Percentiles rank a stretch among this genome's conserved stretches.
These are phyloP conservation scores for Aspergillus nidulans DNA, from an alignment of 495 filamentous ascomycete genomes.

Conservation along the genomic window DNA sequence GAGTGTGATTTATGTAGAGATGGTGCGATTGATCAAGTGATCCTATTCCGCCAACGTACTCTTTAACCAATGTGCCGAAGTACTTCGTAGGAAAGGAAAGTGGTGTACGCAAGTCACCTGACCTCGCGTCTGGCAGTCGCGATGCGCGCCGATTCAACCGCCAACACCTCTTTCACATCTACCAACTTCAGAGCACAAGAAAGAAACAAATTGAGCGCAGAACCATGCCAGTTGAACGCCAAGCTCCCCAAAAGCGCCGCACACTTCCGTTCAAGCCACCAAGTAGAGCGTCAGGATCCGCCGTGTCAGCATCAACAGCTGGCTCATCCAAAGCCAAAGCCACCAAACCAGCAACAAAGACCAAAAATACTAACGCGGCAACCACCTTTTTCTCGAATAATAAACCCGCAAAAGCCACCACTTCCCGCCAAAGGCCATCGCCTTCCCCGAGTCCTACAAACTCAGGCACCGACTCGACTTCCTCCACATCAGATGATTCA, in stretches of 20 bases:
- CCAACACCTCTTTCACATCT: not conserved
- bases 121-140: constrained; percentile 26
- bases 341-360: constrained; percentile 10
- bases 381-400: constrained; percentile 10
- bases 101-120: constrained; percentile 25
- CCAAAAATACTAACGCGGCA: constrained; percentile 12
- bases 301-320: constrained; percentile 8
- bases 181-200: not conserved
- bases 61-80: not conserved
- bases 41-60: not conserved
- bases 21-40: not conserved
- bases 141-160: not conserved
- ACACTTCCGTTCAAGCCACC: constrained; percentile 50
- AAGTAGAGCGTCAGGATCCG: constrained; percentile 29
- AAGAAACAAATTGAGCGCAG: not conserved
- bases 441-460: constrained; percentile 7
- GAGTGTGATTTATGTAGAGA: no score
- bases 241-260: constrained; percentile 37
- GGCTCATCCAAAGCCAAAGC: constrained; percentile 16
- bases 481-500: constrained; percentile 10
- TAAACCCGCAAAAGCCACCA: constrained; percentile 2
- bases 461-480: constrained; percentile 12
- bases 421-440: not conserved
- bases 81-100: not conserved
- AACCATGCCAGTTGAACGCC: constrained; percentile 34